Conservation (phyloP, 2,329 filamentous ascomycete genomes). For the Hortaea werneckii region DNA sequence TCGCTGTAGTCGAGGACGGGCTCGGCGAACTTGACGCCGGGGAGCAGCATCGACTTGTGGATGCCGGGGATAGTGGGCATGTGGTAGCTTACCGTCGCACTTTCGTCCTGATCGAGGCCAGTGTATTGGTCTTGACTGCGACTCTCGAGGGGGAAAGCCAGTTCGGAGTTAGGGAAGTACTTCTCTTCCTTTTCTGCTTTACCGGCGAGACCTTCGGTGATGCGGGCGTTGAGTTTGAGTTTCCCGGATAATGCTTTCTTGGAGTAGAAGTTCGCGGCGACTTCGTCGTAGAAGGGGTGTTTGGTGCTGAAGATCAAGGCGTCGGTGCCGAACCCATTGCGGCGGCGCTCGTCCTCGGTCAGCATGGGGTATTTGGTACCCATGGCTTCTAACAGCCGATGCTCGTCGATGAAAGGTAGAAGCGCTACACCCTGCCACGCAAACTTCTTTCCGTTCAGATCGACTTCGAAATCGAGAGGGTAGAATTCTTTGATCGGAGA, state of each 20-base stretch:
- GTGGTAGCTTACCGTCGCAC: constrained; percentile 78
- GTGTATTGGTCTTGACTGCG: constrained; percentile 54
- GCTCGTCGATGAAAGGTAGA: constrained; percentile 92
- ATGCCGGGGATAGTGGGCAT: constrained; percentile 61
- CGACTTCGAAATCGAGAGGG: constrained; percentile 83
- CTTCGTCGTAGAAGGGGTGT: constrained; percentile 76
- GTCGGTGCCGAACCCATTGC: constrained; percentile 73
- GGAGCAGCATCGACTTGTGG: constrained; percentile 91
- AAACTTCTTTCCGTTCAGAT: constrained; percentile 96
- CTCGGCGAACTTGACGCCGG: constrained; percentile 64
- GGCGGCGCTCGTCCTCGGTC: constrained; percentile 61
- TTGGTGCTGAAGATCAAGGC: constrained; percentile 75
- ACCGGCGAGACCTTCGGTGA: constrained; percentile 70
- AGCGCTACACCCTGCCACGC: constrained; percentile 94
- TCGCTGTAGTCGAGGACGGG: constrained; percentile 67
- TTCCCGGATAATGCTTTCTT: constrained; percentile 60
- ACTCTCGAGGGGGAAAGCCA: constrained; percentile 67
- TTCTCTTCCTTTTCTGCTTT: constrained; percentile 70
- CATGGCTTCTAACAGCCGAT: constrained; percentile 72
- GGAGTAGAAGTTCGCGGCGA: constrained; percentile 79
- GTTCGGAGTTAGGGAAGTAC: constrained; percentile 72
- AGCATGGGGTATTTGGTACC: constrained; percentile 71
- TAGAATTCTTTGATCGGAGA: constrained; percentile 97
- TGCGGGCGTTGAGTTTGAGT: constrained; percentile 62
- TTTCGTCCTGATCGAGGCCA: constrained; percentile 72